Evolutionary conservation across 441 rosid genomes (phyloP), one percentile per base, ranked within the genome.

Genomic region (Viola pubescens): DNA sequence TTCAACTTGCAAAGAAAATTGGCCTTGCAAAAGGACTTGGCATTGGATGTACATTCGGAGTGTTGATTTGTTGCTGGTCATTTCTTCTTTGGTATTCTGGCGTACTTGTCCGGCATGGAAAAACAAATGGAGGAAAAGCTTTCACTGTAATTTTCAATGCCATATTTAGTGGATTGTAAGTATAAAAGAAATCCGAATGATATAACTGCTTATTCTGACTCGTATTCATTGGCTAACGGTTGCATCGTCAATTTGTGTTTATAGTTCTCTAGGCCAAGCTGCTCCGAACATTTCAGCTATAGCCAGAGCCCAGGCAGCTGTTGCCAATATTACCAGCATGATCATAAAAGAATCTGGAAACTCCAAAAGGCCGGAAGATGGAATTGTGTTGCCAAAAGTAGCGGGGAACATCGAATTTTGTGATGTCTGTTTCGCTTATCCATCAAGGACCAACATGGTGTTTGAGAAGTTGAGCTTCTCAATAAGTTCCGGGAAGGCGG

Each of bases 381-480:
- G 46, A 6, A 6, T 6, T 6, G 10, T 6, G 10, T 9, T 43
- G 7, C 46, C 7, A 50, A 78, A 61, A 11, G 52, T 43, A 68
- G 63, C 39, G 2, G 81, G 78, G 10, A 65, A 64, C 9, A 62
- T 82, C 39, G 81, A 77, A 52, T 65, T 82, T 59, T 71, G 68
- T 41, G 65, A 79, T 65, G 80, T 82, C 16, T 76, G 70, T 69
- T 82, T 82, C 45, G 60, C 81, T 14, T 82, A 79, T 37, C 84
- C 82, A 14, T 48, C 84, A 34, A 71, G 87, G 62, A 78, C 82
- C 3, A 75, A 77, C 41, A 13, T 73, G 66, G 70, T 82, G 66
- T 73, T 82, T 50, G 75, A 70, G 48, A 81, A 73, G 3, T 52
- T 82, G 58, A 75, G 55, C 74, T 79, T 82, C 8, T 71, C 64